Evolutionary conservation across 2,329 filamentous ascomycete genomes (phyloP).

Genomic region (Epichloe typhina): DNA sequence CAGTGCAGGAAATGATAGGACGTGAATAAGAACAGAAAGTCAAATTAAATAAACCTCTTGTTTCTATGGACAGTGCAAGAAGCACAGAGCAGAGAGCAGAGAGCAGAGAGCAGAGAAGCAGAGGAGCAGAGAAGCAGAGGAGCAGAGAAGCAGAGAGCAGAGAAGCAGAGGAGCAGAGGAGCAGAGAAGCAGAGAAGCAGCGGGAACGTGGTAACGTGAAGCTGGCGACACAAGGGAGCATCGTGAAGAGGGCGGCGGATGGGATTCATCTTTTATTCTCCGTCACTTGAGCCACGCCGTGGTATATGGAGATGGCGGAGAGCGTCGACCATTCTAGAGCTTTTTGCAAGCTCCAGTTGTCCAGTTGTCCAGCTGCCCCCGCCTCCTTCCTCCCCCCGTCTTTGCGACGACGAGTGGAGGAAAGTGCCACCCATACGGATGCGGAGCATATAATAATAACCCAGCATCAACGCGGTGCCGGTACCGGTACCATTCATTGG

Average conservation of each 20-base stretch:
- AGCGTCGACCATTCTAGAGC: slow-evolving; percentile 6
- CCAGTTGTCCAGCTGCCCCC: not conserved
- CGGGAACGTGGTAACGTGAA: not conserved
- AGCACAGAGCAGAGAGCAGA: not conserved
- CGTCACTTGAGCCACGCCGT: slow-evolving; percentile 9
- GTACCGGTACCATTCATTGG: not conserved
- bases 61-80: not conserved
- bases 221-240: not conserved
- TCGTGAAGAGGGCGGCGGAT: slow-evolving; percentile 4
- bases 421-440: slow-evolving; percentile 1
- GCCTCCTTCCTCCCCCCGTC: not conserved
- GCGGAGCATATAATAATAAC: not conserved
- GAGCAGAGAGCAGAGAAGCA: not conserved
- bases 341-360: slow-evolving; percentile 1
- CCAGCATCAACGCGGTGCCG: not conserved
- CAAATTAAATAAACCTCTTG: not conserved
- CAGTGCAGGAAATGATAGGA: not conserved
- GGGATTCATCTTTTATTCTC: slow-evolving; percentile 6
- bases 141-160: not conserved
- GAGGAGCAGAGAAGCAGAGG: not conserved
- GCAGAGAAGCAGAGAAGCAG: not conserved
- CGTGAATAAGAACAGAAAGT: not conserved
- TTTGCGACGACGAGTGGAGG: slow-evolving; percentile 1
- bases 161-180: no score
- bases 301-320: slow-evolving; percentile 6